These are phyloP conservation scores for Metrosideros polymorpha DNA, from an alignment of 441 rosid species.

Conservation along the genomic window DNA sequence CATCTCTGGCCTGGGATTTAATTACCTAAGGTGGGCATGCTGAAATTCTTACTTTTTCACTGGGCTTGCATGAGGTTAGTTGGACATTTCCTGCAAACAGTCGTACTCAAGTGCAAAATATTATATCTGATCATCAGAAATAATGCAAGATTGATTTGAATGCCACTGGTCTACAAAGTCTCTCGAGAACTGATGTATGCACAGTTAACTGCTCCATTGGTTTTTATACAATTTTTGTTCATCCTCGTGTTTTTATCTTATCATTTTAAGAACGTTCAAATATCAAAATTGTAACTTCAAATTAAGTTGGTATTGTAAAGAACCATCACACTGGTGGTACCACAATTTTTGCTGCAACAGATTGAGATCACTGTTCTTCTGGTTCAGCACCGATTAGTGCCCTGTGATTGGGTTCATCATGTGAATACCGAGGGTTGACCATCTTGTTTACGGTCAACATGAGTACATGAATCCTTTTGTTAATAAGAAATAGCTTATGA, in stretches of 20 bases:
- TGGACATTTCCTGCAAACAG: neutral
- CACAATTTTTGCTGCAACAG: neutral
- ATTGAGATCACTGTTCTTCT: neutral
- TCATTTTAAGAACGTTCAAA: neutral
- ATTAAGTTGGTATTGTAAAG: neutral
- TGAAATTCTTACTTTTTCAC: neutral
- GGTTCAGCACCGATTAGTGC: neutral
- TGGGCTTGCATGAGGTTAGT: neutral
- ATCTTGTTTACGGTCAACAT: neutral
- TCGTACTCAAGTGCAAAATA: neutral
- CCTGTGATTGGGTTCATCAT: neutral
- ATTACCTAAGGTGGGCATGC: neutral
- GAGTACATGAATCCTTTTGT: neutral
- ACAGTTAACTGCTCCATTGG: neutral
- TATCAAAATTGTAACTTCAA: neutral
- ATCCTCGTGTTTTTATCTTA: neutral
- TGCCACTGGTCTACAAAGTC: neutral
- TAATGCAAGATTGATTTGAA: neutral
- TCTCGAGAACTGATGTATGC: neutral
- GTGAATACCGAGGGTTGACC: neutral
- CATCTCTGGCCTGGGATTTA: neutral
- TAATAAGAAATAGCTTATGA: neutral
- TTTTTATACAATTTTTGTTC: neutral
- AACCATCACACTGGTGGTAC: neutral
- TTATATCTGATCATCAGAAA: neutral